Evolutionary conservation across 495 filamentous ascomycete species (phyloP).

Genomic region (Penicillium bialowiezense): DNA sequence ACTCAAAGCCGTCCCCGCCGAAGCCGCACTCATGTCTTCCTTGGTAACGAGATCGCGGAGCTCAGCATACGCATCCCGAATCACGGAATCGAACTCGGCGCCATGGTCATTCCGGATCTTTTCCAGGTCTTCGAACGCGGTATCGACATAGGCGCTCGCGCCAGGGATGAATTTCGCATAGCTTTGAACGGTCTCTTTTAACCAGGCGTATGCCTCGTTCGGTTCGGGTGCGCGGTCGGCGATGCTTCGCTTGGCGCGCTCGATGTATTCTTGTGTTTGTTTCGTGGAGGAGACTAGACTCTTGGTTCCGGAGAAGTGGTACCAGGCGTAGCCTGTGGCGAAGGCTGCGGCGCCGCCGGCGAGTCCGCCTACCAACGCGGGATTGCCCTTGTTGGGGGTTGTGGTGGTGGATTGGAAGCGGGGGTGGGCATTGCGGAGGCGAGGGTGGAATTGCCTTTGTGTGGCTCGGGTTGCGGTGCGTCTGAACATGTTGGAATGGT

Average conservation of each 20-base stretch:
- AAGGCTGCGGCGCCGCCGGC: constrained; percentile 51
- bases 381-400: constrained; percentile 21
- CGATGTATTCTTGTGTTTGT: constrained; percentile 50
- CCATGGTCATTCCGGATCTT: constrained; percentile 54
- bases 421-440: constrained; percentile 13
- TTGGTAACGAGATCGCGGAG: constrained; percentile 46
- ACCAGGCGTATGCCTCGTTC: constrained; percentile 54
- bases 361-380: constrained; percentile 41
- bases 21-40: constrained; percentile 47
- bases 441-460: constrained; percentile 14
- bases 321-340: constrained; percentile 48
- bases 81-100: constrained; percentile 60
- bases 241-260: constrained; percentile 48
- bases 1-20: constrained; percentile 49
- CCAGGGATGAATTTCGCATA: constrained; percentile 68
- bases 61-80: constrained; percentile 57
- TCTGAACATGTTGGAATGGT: constrained; percentile 5
- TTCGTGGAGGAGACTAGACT: constrained; percentile 48
- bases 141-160: constrained; percentile 57
- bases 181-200: constrained; percentile 54
- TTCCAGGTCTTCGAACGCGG: constrained; percentile 61
- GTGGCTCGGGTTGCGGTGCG: background rate
- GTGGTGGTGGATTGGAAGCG: constrained; percentile 46
- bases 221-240: constrained; percentile 54
- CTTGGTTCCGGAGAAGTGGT: constrained; percentile 59